Conservation (phyloP, 2,329 filamentous ascomycete species). For the Aspergillus sp. region DNA sequence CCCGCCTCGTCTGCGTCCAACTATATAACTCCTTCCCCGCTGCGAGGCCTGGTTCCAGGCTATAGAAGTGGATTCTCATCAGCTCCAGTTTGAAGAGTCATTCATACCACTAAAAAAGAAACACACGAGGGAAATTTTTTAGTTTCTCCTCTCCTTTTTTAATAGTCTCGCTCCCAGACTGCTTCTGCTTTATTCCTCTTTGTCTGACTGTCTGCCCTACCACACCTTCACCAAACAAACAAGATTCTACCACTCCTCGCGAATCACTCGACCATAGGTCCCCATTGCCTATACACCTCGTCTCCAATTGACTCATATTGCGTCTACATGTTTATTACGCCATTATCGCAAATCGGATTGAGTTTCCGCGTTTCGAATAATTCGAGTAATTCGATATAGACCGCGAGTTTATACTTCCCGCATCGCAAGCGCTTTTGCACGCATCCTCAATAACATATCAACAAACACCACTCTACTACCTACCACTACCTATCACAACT, state of each 20-base stretch:
- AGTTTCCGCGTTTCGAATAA: background rate
- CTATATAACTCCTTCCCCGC: slow-evolving; percentile 27
- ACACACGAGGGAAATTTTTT: slow-evolving; percentile 16
- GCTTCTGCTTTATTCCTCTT: background rate
- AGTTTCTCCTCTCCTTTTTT: background rate
- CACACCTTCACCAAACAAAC: background rate
- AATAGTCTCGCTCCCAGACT: background rate
- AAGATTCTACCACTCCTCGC: slow-evolving; percentile 4
- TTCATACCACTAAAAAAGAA: slow-evolving; percentile 10
- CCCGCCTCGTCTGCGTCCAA: slow-evolving; percentile 8
- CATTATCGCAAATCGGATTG: background rate
- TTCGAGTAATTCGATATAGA: slow-evolving; percentile 1
- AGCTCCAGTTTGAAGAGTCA: slow-evolving; percentile 6
- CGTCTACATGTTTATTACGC: slow-evolving; percentile 3
- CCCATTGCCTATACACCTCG: background rate
- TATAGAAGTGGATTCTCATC: slow-evolving; percentile 14
- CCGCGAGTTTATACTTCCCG: background rate
- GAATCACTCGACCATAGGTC: slow-evolving; percentile 8
- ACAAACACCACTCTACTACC: background rate
- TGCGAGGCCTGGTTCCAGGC: slow-evolving; percentile 19
- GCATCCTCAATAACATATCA: background rate
- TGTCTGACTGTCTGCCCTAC: background rate
- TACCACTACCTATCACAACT: slow-evolving; percentile 13
- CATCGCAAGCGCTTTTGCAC: background rate
- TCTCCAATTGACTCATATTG: background rate